Conservation (phyloP, 352 stramenopile genomes). For the Aphanomyces cochlioides region DNA sequence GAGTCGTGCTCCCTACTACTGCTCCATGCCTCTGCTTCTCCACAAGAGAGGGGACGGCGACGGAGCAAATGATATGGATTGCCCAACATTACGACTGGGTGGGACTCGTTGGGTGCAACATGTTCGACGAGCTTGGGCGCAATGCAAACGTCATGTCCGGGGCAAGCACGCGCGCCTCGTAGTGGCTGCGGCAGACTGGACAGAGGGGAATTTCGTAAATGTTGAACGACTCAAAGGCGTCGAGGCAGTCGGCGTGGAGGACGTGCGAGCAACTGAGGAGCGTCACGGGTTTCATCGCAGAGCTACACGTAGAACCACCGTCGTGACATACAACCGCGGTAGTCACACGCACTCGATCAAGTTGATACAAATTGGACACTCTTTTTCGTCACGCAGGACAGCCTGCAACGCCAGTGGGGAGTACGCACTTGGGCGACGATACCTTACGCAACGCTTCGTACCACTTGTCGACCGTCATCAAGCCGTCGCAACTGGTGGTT, state of each 20-base stretch:
- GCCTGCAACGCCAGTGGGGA: conserved; percentile 37
- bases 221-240: conserved; percentile 81
- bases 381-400: conserved; percentile 42
- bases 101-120: neutral
- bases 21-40: too few species aligned
- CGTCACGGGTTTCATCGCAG: conserved; percentile 30
- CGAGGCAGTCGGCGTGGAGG: conserved; percentile 70
- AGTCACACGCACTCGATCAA: conserved; percentile 44
- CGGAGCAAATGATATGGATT: too few species aligned
- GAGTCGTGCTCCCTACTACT: too few species aligned
- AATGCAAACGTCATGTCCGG: conserved; percentile 20
- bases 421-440: neutral
- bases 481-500: too few species aligned
- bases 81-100: too few species aligned
- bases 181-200: conserved; percentile 57
- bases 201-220: conserved; percentile 79
- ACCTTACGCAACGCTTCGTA: conserved; percentile 44
- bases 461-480: conserved; percentile 41
- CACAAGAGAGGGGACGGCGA: too few species aligned
- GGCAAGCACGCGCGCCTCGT: conserved; percentile 13
- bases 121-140: neutral
- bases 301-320: neutral
- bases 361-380: conserved; percentile 84
- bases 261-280: conserved; percentile 77
- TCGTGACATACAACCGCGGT: neutral